Evolutionary conservation across 495 filamentous ascomycete species (phyloP).

Genomic region (Hypoxylon fuscum): DNA sequence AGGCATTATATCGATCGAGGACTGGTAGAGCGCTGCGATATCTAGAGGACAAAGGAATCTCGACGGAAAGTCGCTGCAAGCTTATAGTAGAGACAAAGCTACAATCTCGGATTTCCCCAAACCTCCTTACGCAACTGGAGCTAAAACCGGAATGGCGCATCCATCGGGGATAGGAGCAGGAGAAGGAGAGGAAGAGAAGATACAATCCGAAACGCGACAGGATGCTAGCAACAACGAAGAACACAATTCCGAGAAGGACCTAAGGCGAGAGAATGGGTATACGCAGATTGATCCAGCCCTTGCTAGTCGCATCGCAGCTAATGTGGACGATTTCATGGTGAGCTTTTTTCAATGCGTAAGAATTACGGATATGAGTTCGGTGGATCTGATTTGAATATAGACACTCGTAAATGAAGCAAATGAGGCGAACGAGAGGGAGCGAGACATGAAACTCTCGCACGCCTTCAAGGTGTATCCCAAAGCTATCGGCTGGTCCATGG

Average conservation of each 20-base stretch:
- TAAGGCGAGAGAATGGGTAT: slow-evolving; percentile 9
- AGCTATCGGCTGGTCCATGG: slow-evolving; percentile 57
- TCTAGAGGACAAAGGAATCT: slow-evolving; percentile 21
- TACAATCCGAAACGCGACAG: slow-evolving; percentile 20
- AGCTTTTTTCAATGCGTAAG: background rate
- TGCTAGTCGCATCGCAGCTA: slow-evolving; percentile 43
- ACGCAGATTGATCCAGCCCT: slow-evolving; percentile 42
- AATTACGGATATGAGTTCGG: too few species aligned
- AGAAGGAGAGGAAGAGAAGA: slow-evolving; percentile 29
- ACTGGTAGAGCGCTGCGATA: background rate
- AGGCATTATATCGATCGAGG: background rate
- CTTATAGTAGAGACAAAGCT: slow-evolving; percentile 14
- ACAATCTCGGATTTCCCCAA: background rate
- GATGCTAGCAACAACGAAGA: slow-evolving; percentile 12
- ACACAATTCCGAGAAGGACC: slow-evolving; percentile 33
- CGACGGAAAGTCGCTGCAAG: background rate
- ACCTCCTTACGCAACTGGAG: background rate
- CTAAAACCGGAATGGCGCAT: slow-evolving; percentile 15
- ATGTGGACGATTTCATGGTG: slow-evolving; percentile 49
- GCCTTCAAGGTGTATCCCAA: slow-evolving; percentile 55
- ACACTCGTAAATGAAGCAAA: slow-evolving; percentile 46
- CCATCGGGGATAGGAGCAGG: slow-evolving; percentile 9
- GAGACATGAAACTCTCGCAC: slow-evolving; percentile 48
- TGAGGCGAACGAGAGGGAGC: slow-evolving; percentile 46
- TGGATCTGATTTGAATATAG: slow-evolving; percentile 21